phyloP scores from a whole-genome alignment of 441 rosid genomes.

The Euphorbia celastroides region DNA sequence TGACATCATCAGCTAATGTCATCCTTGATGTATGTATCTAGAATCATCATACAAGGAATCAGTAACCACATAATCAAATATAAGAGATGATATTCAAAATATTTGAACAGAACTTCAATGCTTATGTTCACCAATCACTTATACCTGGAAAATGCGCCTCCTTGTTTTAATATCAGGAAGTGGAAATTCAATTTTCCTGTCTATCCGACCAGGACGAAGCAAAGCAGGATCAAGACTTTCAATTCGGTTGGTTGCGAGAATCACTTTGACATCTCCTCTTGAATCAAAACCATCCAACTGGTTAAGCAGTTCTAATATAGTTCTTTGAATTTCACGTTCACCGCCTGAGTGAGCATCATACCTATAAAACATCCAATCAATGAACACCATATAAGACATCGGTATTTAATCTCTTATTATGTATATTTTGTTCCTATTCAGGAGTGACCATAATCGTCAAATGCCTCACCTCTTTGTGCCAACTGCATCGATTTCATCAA shows the following conservation, averaged over 20 bases:
- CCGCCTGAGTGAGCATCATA: constrained; percentile 98
- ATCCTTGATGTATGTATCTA: constrained; percentile 95
- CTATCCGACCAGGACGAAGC: constrained; percentile 95
- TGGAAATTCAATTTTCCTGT: constrained; percentile 94
- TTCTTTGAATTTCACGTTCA: constrained; percentile 98
- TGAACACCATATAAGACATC: neutral
- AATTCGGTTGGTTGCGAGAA: constrained; percentile 94
- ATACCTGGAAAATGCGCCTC: constrained; percentile 91
- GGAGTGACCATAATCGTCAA: neutral
- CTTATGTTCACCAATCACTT: neutral
- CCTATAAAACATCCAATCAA: constrained; percentile 27
- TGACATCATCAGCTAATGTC: constrained; percentile 94
- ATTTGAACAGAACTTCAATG: neutral
- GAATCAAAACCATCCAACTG: constrained; percentile 98
- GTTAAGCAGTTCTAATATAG: constrained; percentile 91
- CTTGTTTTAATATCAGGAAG: constrained; percentile 95
- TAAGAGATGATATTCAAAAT: neutral
- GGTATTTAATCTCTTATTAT: constrained; percentile 10
- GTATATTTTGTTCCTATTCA: neutral
- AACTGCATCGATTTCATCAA: constrained; percentile 93
- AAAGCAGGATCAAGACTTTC: constrained; percentile 97
- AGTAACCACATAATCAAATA: neutral
- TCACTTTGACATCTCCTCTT: constrained; percentile 93
- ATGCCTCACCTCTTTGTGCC: constrained; percentile 64
- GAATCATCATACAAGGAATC: constrained; percentile 14